These are phyloP conservation scores for Solanum corneliomulleri DNA, from an alignment of 257 asterid genomes.

Conservation along the genomic window DNA sequence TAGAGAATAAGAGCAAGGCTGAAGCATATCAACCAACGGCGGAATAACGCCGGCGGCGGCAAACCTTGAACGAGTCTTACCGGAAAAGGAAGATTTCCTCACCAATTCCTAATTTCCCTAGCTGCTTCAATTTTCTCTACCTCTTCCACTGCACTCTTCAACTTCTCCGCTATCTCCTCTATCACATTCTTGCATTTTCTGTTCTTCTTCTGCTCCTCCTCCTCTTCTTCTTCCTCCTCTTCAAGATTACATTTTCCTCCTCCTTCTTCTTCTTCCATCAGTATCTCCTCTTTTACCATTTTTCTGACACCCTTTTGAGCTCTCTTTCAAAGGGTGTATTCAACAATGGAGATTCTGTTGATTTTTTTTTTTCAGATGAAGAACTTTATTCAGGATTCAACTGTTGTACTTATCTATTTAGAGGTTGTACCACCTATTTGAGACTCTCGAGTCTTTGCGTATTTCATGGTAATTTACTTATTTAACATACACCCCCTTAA, in stretches of 20 bases:
- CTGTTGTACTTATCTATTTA: neutral
- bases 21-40: constrained; percentile 77
- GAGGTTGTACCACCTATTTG: neutral
- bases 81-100: constrained; percentile 43
- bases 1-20: constrained; percentile 24
- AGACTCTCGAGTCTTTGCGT: neutral
- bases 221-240: neutral
- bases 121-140: constrained; percentile 68
- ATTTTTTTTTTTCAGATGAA: neutral
- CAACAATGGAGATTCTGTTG: neutral
- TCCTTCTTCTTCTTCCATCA: neutral
- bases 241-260: neutral
- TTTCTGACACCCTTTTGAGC: neutral
- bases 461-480: neutral
- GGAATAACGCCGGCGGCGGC: constrained; percentile 81
- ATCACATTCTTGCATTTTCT: constrained; percentile 3
- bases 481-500: neutral
- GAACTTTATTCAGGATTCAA: neutral
- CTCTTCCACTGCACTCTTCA: constrained; percentile 50
- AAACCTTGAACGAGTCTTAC: constrained; percentile 62
- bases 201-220: neutral
- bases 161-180: constrained; percentile 56
- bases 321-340: neutral
- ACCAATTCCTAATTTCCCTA: constrained; percentile 62
- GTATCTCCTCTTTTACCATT: neutral